Base-by-base conservation (phyloP, 768 basidiomycete genomes). In the Mrakia blollopis region DNA sequence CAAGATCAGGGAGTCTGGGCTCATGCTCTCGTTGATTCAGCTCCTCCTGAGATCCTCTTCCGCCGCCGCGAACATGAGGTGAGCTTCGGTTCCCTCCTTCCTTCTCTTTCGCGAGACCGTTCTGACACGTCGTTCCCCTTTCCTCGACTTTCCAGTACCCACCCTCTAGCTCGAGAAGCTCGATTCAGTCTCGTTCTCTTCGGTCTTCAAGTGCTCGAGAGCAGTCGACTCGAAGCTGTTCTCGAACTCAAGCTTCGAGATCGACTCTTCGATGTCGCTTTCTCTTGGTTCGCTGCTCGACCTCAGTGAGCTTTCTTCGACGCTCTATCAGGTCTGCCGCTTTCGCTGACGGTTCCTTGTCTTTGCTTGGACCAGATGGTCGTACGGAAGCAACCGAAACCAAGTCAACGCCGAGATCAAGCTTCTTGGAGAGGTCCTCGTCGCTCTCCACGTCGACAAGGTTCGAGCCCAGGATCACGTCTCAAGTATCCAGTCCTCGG, bases 261-360 rank as follows among this genome's bases (percentile, higher is more conserved):
- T 79, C 86, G 86, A 70, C 85, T 99, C 9, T 99, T 94, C 83
- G 83, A 85, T 8, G 88, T 90, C 2, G 94, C 93, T 3, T 92
- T 93, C 80, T 88, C 90, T 5, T 98, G 96, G 97, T 99, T 98
- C 84, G 85, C 91, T n/a, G 88, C 91, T 68, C 88, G 91, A n/a
- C 91, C 94, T 13, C 93, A 94, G 95, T 97, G 83, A 83, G 92
- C 81, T 30, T 81, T 9, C 23, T 13, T 50, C 62, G 52, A 5
- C 44, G 54, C 72, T 35, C 28, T 78, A 70, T 25, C 69, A 65
- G 4, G 65, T 30, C 35, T 57, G 25, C 10, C 41, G 30, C 10
- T 5, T 63, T 18, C 1, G 32, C 65, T 28, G 21, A 37, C 57
- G 1, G n/a, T 62, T 23, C 5, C 18, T 30, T 37, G 44, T 30